Conservation (phyloP, 1,284 basidiomycete species). For the Coriolopsis trogii region DNA sequence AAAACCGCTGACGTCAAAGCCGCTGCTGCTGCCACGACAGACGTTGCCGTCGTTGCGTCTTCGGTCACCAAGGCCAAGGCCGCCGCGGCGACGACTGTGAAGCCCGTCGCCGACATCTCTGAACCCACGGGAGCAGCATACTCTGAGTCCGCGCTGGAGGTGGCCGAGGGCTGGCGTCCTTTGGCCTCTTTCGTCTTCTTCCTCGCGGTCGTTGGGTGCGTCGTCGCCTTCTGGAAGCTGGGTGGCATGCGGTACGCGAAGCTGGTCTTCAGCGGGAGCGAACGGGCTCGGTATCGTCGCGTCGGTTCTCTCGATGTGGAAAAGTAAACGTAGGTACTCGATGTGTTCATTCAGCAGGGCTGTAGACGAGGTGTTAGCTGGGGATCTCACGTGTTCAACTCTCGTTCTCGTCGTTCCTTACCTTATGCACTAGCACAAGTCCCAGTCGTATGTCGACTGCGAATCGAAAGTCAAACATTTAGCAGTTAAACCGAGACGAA, state of each 20-base stretch:
- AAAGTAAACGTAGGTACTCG: slow-evolving; percentile 44
- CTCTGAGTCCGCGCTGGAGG: slow-evolving; percentile 11
- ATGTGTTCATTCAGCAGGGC: too few relatives aligned
- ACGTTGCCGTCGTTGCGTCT: slow-evolving; percentile 11
- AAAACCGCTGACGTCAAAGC: not conserved
- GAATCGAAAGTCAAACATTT: too few relatives aligned
- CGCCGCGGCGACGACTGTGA: slow-evolving; percentile 22
- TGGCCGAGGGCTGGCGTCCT: slow-evolving; percentile 23
- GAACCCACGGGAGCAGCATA: slow-evolving; percentile 21
- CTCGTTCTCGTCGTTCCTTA: too few relatives aligned
- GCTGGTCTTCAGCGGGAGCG: slow-evolving; percentile 40
- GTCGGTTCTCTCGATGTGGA: slow-evolving; percentile 49
- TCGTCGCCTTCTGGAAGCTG: slow-evolving; percentile 59
- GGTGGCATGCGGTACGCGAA: slow-evolving; percentile 53
- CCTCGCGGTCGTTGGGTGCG: slow-evolving; percentile 35
- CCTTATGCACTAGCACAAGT: too few relatives aligned
- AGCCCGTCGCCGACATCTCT: slow-evolving; percentile 26
- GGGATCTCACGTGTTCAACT: too few relatives aligned
- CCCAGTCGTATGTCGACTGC: too few relatives aligned
- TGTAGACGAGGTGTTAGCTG: too few relatives aligned
- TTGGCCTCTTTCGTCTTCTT: slow-evolving; percentile 26
- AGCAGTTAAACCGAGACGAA: too few relatives aligned
- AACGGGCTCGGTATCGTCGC: slow-evolving; percentile 48
- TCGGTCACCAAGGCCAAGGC: slow-evolving; percentile 20
- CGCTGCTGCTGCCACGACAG: slow-evolving; percentile 3